phyloP scores from a whole-genome alignment of 2,329 filamentous ascomycete species.

The Ophiobolus disseminans region DNA sequence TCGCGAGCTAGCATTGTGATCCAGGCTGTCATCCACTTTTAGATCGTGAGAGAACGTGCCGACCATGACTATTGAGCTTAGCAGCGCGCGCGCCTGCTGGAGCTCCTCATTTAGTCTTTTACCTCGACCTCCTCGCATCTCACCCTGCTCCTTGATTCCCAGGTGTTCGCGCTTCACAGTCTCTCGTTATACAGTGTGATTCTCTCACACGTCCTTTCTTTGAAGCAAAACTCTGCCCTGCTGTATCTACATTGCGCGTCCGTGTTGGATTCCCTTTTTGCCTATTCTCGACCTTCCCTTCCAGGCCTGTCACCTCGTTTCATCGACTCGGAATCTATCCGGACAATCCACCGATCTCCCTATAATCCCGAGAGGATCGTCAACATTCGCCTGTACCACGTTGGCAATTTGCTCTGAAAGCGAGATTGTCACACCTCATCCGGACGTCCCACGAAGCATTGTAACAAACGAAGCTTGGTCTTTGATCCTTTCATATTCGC shows the following conservation, averaged over 20 bases:
- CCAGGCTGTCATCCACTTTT: constrained; percentile 43
- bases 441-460: neutral
- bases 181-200: constrained; percentile 38
- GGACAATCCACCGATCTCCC: neutral
- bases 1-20: constrained; percentile 26
- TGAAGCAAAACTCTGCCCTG: constrained; percentile 13
- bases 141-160: constrained; percentile 20
- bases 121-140: constrained; percentile 29
- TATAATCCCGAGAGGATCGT: neutral
- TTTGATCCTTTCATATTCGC: constrained; percentile 5
- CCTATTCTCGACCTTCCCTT: constrained; percentile 21
- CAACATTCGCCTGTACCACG: neutral
- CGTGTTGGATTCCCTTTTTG: constrained; percentile 20
- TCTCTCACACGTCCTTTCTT: constrained; percentile 46
- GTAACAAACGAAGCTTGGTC: neutral
- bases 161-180: constrained; percentile 27
- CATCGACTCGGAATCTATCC: neutral
- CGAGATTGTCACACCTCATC: neutral
- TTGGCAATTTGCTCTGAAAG: neutral
- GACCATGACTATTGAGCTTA: constrained; percentile 32
- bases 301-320: constrained; percentile 1
- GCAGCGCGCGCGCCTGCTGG: constrained; percentile 25
- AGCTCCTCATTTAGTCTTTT: constrained; percentile 38
- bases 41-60: constrained; percentile 39
- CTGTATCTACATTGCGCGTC: constrained; percentile 13